A percentile compares a stretch with the other conserved stretches of the same genome.
phyloP scores from a whole-genome alignment of 2,329 filamentous ascomycete species.

The Fusarium xyrophilum region DNA sequence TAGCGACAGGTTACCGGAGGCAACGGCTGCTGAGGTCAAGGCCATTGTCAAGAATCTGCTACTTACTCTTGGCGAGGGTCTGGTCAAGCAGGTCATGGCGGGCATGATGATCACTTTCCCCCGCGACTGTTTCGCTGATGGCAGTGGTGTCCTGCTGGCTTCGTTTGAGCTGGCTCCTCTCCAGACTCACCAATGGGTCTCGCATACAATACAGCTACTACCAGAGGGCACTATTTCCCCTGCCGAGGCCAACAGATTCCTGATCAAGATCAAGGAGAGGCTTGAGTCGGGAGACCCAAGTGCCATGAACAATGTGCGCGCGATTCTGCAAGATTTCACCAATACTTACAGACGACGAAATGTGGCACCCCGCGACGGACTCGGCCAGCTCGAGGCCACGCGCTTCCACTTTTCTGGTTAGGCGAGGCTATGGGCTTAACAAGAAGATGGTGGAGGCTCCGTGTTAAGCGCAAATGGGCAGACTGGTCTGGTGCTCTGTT shows the following conservation, averaged over 20 bases:
- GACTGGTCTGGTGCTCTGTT: background rate
- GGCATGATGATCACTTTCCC: constrained; percentile 99
- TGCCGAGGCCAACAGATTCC: constrained; percentile 79
- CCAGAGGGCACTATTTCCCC: constrained; percentile 82
- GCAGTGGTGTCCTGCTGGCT: constrained; percentile 87
- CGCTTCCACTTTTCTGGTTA: constrained; percentile 78
- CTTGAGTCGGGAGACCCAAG: constrained; percentile 69
- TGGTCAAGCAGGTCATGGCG: constrained; percentile 89
- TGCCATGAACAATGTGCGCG: constrained; percentile 77
- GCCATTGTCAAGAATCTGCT: constrained; percentile 76
- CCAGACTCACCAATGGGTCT: constrained; percentile 82
- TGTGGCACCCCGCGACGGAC: constrained; percentile 90
- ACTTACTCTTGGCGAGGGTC: constrained; percentile 71
- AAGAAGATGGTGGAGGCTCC: background rate
- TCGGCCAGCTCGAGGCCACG: constrained; percentile 85
- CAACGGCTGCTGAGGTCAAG: constrained; percentile 73
- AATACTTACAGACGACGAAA: constrained; percentile 92
- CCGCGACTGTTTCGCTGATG: constrained; percentile 92
- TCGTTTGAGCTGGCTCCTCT: constrained; percentile 87
- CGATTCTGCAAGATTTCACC: constrained; percentile 93
- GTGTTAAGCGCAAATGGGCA: background rate
- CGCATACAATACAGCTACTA: constrained; percentile 81
- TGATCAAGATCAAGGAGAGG: constrained; percentile 80
- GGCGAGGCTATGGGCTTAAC: constrained; percentile 5
- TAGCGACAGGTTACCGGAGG: constrained; percentile 62